phyloP scores from a whole-genome alignment of 345 rosid species.

The Balakata baccata region DNA sequence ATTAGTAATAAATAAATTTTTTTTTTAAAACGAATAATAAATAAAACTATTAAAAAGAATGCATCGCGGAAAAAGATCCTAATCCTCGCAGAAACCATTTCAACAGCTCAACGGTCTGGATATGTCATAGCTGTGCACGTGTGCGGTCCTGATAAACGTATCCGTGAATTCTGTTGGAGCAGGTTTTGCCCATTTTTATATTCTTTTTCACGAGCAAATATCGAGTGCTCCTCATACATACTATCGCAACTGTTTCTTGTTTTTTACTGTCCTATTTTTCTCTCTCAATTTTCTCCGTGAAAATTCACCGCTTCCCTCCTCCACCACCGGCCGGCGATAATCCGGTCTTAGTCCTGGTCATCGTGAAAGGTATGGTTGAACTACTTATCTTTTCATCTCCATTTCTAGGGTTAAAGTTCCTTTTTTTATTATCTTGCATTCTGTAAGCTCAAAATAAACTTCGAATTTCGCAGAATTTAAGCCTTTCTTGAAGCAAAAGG shows the following conservation, averaged over 20 bases:
- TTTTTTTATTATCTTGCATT: not conserved
- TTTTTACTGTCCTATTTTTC: not conserved
- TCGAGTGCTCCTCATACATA: conserved; percentile 48
- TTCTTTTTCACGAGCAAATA: conserved; percentile 16
- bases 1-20: no score
- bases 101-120: conserved; percentile 28
- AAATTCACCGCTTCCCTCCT: conserved; percentile 6
- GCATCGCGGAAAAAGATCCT: no score
- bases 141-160: conserved; percentile 30
- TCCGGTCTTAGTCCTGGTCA: conserved; percentile 21
- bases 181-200: conserved; percentile 22
- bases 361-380: conserved; percentile 23
- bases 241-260: conserved; percentile 10
- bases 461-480: not conserved
- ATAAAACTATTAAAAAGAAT: no score
- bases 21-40: no score
- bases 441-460: not conserved
- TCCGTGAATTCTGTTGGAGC: conserved; percentile 31
- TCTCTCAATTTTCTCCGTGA: conserved; percentile 20
- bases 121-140: conserved; percentile 26
- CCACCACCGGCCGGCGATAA: conserved; percentile 16
- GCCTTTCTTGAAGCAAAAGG: not conserved
- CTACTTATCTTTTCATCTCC: not conserved
- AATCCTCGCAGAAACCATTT: not conserved
- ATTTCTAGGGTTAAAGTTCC: conserved; percentile 4